Base-by-base conservation (phyloP, 2,329 filamentous ascomycete species). In the Botryosphaeria agaves region DNA sequence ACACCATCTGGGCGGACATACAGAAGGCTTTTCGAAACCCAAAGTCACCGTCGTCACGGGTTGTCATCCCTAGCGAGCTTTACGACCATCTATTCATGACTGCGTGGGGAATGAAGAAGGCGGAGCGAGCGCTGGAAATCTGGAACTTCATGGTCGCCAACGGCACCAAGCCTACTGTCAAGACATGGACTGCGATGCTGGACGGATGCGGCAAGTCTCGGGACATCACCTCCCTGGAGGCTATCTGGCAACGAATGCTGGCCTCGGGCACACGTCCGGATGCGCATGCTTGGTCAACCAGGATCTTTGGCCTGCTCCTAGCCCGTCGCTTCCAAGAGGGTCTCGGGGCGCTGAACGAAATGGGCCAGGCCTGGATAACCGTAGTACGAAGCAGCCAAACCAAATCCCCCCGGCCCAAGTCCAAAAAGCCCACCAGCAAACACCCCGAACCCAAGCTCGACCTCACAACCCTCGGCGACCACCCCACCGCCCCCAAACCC, bases 161-260 rank as follows among this genome's bases (percentile, higher is more conserved):
- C 30, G 69, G 66, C 1, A 46, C 76, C 18, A 49, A 56, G 33
- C 75, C 79, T 9, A 72, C 64, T 5, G 42, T 76, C 32, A 64
- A 58, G 40, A 76, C 79, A 0, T 89, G 78, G 68, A 76, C 72
- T 23, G 57, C 69, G 26, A 77, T 89, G 66, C 68, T 89, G 39
- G 62, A 69, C 33, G 80, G 80, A 1, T 82, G 74, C 51, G 68
- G 66, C 44, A 62, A 59, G 29, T 62, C 69, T 29, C 61, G 61
- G 32, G 72, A 82, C 41, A 39, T 60, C 0, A 48, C 57, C n/a
- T 70, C 64, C 14, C 58, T 85, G 36, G 66, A 75, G 32, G 61
- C 61, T 1, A 62, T 84, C 18, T 91, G 82, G 81, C 40, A 52
- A 0, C 69, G 66, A 38, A 69, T 89, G 52, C 43, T 65, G 3